Percentiles rank a stretch among this genome's conserved stretches.
phyloP scores from a whole-genome alignment of 148 eudicot genomes.

The Rhododendron kiyosumense region DNA sequence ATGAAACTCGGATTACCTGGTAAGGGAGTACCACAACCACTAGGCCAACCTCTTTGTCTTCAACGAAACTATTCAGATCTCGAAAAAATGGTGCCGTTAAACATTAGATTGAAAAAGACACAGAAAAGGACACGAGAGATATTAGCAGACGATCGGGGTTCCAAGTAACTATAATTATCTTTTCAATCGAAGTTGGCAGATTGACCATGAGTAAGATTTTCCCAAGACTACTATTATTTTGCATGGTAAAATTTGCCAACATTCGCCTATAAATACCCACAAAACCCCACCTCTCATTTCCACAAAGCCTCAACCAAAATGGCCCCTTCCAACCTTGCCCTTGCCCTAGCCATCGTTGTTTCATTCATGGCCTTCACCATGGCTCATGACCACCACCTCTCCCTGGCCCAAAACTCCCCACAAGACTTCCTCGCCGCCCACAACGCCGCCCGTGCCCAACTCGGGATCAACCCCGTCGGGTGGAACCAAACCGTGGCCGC shows the following conservation, averaged over 20 bases:
- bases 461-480: conserved; percentile 22
- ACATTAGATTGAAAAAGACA: neutral
- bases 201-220: neutral
- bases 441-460: conserved; percentile 35
- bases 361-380: conserved; percentile 9
- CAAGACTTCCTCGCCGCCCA: conserved; percentile 33
- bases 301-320: neutral
- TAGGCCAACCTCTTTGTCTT: no score
- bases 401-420: conserved; percentile 15
- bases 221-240: neutral
- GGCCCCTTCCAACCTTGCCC: neutral
- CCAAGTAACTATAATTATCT: neutral
- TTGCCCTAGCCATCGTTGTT: conserved; percentile 3
- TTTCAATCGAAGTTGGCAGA: neutral
- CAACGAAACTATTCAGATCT: no score
- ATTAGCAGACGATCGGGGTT: neutral
- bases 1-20: neutral
- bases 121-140: neutral
- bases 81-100: no score
- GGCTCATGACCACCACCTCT: neutral
- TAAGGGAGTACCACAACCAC: no score
- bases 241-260: neutral
- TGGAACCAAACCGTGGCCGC: conserved; percentile 42
- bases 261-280: neutral
- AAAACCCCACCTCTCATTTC: neutral